phyloP scores from a whole-genome alignment of 1,284 basidiomycete species.

The Stereum hirsutum region DNA sequence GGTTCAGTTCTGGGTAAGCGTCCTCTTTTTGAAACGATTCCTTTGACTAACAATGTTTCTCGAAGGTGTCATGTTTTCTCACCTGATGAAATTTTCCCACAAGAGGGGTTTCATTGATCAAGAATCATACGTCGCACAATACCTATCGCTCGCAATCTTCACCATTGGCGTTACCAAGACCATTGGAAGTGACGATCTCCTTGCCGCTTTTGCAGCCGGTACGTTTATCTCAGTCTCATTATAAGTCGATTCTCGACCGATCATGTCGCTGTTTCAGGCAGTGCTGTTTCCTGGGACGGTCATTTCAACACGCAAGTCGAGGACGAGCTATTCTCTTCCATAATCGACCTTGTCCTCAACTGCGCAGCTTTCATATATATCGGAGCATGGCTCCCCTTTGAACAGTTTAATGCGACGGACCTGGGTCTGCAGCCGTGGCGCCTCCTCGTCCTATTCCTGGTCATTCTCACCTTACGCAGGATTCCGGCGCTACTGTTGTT shows the following conservation, averaged over 20 bases:
- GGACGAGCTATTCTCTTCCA: slow-evolving; percentile 79
- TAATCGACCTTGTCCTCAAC: slow-evolving; percentile 82
- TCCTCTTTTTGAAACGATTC: background rate
- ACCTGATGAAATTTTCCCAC: slow-evolving; percentile 79
- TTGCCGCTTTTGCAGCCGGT: slow-evolving; percentile 92
- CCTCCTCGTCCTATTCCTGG: slow-evolving; percentile 59
- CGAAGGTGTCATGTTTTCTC: slow-evolving; percentile 40
- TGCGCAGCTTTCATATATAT: slow-evolving; percentile 87
- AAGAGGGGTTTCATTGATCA: slow-evolving; percentile 74
- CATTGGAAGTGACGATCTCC: slow-evolving; percentile 77
- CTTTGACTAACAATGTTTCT: background rate
- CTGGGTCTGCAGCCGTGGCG: slow-evolving; percentile 69
- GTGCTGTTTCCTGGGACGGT: slow-evolving; percentile 91
- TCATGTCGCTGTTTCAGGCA: slow-evolving; percentile 33
- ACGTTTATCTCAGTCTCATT: slow-evolving; percentile 5
- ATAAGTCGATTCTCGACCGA: background rate
- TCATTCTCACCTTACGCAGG: slow-evolving; percentile 64
- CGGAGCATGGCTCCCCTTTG: slow-evolving; percentile 83
- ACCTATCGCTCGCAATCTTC: slow-evolving; percentile 76
- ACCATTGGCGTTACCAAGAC: slow-evolving; percentile 72
- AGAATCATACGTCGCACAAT: slow-evolving; percentile 88
- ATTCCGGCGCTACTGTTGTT: slow-evolving; percentile 69
- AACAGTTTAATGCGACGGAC: slow-evolving; percentile 48
- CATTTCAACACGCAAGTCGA: slow-evolving; percentile 84
- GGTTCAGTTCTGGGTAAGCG: background rate